Base-by-base conservation (phyloP, 495 filamentous ascomycete genomes). In the Acidiella bohemica region DNA sequence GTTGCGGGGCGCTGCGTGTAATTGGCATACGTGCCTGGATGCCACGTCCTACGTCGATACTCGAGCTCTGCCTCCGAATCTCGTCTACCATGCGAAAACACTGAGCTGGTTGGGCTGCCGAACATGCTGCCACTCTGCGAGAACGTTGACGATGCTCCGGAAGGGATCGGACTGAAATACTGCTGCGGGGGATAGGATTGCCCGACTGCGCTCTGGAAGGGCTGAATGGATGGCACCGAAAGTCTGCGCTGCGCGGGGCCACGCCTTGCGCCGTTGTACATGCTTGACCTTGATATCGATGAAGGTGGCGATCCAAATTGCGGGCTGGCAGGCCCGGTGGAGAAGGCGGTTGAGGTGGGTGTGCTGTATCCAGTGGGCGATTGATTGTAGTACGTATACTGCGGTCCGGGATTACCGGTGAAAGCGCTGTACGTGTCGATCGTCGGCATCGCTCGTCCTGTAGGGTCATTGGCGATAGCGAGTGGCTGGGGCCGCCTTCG, bases 11-110 rank as follows among this genome's bases (percentile, higher is more conserved):
- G 74, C 57, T 59, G 70, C 14, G 51, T 50, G 33, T 55, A 64
- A 21, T 56, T 59, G 8, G 66, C 63, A 53, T 78, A 78, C 0
- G 76, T 81, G 19, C 81, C 81, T 3, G 83, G 84, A 62, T 94
- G 86, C 86, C 86, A 94, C 6, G 86, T 94, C 33, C 84, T 68
- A 42, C 86, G 64, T 44, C 84, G 75, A 72, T 76, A 77, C 34
- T 86, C 81, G 17, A 82, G 76, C 44, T 88, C 83, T 2, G 73
- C 65, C 1, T 71, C 65, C 4, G 74, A 73, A 30, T 92, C 81
- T 23, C 78, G 67, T 27, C 81, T 67, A 3, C 77, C 71, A 46
- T 71, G 69, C 5, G 68, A 67, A 31, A 81, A 78, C 7, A 68
- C 68, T 3, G 76, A 77, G 24, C 65, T 70, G 1, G 81, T 85